Evolutionary conservation across 1,284 basidiomycete species (phyloP), one percentile per base, ranked within the genome.

Genomic region (Apiotrichum brassicae): DNA sequence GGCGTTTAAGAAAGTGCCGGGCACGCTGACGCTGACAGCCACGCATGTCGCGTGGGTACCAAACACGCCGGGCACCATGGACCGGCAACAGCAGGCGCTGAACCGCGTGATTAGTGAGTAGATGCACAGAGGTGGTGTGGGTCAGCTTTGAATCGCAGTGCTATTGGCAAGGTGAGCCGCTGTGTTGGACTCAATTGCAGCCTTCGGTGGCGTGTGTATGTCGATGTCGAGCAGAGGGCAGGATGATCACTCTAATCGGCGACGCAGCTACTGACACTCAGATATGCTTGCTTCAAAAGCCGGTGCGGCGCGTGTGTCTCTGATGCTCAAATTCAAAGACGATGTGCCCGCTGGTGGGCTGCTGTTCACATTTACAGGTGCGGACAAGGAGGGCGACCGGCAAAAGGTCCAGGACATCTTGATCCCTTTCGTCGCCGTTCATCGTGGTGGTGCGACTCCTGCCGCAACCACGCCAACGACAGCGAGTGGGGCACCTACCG

Each of bases 261-360:
- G n/a, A n/a, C n/a, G n/a, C n/a, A n/a, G 23, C 5, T 22, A 40
- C 24, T 44, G 41, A 48, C 46, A 41, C 26, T 8, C 46, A 73
- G 71, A 60, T 34, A 71, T 74, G 71, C 59, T 71, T 19, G 66
- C 70, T 16, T 65, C 61, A 24, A 73, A 71, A 55, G 62, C 66
- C 4, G 69, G 62, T 12, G 56, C 63, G 14, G 53, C 62, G 30
- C 62, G 61, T 32, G 54, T 61, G n/a, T 65, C 62, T 9, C 60
- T 72, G 46, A 72, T 68, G 52, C 53, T 74, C 32, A 25, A 62
- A 20, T 74, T 74, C 58, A 62, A 64, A 41, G 68, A 73, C 45
- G 63, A 74, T 45, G 46, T 70, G 3, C 72, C 72, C 5, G 42
- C 49, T 11, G 67, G 67, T 33, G 72, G 72, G 12, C 59, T 74